Base-by-base conservation (phyloP, 305 asterid species). In the Fraxinus sp. region DNA sequence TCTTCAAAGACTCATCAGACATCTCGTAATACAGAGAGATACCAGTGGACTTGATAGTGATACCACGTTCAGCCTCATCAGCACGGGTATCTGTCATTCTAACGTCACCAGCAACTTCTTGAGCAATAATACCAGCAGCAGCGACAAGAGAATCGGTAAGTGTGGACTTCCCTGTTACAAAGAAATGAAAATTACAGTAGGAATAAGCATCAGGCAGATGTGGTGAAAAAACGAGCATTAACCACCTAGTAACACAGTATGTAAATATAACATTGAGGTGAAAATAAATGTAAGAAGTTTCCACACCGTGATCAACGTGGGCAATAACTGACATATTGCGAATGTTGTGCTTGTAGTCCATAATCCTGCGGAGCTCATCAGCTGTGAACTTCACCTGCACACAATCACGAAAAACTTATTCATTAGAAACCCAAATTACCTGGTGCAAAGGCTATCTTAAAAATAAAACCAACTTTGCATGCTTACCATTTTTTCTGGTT, bases 11-110 rank as follows among this genome's bases (percentile, higher is more conserved):
- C 33, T 32, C 90, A 8, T 84, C 88, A 72, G 86, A 20, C 92
- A 89, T 87, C 76, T 86, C 85, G 55, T 89, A 89, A n/a, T 89
- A 89, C 80, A 89, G 83, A 0, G 92, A 89, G 81, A 89, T 89
- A 76, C 92, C 92, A 11, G 90, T 87, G 36, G 90, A 86, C 88
- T 89, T 87, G 35, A 87, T 87, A 1, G 90, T 89, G 85, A 89
- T 89, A 46, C 90, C 90, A n/a, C 87, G 88, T 26, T 87, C 90
- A 2, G 90, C 90, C 81, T 89, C 90, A 76, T 87, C 89, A 0
- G 92, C 90, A 49, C 89, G 85, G 28, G 90, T 87, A 83, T 87
- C 90, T 0, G 87, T 87, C 88, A 87, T 87, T 76, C 89, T 84
- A n/a, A 87, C 90, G 77, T 86, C 90, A 16, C 90, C 90, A 80